Evolutionary conservation across 768 basidiomycete genomes (phyloP), one percentile per base, ranked within the genome.

Genomic region (Tulasnella calospora): DNA sequence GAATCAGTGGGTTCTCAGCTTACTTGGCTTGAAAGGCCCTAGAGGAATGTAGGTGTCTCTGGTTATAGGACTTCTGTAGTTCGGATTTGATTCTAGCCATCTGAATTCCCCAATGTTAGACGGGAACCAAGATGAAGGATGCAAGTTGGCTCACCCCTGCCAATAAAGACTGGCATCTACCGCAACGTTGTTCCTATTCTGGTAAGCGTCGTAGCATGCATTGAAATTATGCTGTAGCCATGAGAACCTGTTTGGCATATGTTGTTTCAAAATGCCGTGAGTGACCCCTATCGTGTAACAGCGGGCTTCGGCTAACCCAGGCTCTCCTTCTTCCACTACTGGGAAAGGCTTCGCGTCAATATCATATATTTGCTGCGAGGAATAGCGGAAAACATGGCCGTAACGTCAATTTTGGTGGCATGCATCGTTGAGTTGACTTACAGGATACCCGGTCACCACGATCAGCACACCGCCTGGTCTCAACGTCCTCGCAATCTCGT

Each of bases 391-490:
- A 40, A 36, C 38, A 27, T 36, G 33, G 3, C 17, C n/a, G n/a
- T 33, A 17, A 35, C 61, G 10, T 40, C 35, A 30, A 76, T 30
- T 67, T 6, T 8, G 7, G 21, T 0, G 55, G 27, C 4, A 76
- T n/a, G 27, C 13, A 13, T 33, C 10, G 35, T 67, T 35, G 8
- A 67, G 13, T 33, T 17, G 61, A 76, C 77, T 38, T 38, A 78
- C 77, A 21, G 77, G 79, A 35, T 72, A 40, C 21, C 78, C 80
- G n/a, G 71, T 71, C 23, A 46, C 76, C 0, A 80, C 27, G 0
- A 80, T 51, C 19, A 80, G 33, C 7, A 80, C 76, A 3, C 80
- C 80, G 15, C 76, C 71, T 5, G 80, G 79, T 38, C 76, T 36
- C 9, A 80, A 36, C 3, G 74, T 77, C 47, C 67, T 36, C 36